Percentiles rank a stretch among this genome's conserved stretches.
These are phyloP conservation scores for Keqinozyma sinolaborantium DNA, from an alignment of 1,139 yeast species.

Conservation along the genomic window DNA sequence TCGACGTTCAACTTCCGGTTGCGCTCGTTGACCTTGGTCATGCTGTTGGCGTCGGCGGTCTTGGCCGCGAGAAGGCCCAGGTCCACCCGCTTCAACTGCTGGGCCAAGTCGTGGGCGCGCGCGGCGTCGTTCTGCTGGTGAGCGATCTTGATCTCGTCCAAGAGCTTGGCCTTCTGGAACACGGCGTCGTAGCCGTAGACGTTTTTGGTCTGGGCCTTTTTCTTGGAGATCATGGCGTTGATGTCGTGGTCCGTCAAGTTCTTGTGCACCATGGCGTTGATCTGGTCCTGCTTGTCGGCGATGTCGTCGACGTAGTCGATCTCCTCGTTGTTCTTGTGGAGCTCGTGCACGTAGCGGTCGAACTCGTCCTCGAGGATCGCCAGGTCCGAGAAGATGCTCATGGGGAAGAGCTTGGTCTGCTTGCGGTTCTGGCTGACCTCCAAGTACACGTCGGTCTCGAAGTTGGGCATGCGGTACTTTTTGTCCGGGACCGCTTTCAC, in stretches of 20 bases:
- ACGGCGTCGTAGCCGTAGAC: constrained; percentile 65
- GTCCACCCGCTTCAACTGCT: constrained; percentile 30
- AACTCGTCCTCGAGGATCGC: constrained; percentile 68
- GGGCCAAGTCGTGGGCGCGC: constrained; percentile 51
- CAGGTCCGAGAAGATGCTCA: constrained; percentile 77
- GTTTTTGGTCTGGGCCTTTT: constrained; percentile 57
- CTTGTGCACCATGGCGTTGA: constrained; percentile 58
- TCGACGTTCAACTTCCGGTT: constrained; percentile 80
- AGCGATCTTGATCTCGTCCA: constrained; percentile 77
- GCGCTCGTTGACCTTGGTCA: constrained; percentile 71
- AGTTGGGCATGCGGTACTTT: constrained; percentile 53
- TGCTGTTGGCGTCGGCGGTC: constrained; percentile 21
- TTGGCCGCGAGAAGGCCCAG: constrained; percentile 22
- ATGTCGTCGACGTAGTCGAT: constrained; percentile 66
- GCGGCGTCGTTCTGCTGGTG: constrained; percentile 56
- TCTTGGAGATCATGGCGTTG: constrained; percentile 67
- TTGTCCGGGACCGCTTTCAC: constrained; percentile 51
- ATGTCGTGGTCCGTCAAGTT: constrained; percentile 74
- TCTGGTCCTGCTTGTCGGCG: constrained; percentile 60
- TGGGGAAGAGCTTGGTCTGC: constrained; percentile 70
- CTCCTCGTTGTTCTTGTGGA: constrained; percentile 55
- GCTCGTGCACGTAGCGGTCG: constrained; percentile 59
- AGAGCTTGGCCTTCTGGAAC: constrained; percentile 65
- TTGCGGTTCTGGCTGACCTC: constrained; percentile 61
- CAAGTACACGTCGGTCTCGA: constrained; percentile 60